A percentile compares a stretch with the other conserved stretches of the same genome.
phyloP scores from a whole-genome alignment of 169 alveolate species.

The Besnoitia besnoiti region DNA sequence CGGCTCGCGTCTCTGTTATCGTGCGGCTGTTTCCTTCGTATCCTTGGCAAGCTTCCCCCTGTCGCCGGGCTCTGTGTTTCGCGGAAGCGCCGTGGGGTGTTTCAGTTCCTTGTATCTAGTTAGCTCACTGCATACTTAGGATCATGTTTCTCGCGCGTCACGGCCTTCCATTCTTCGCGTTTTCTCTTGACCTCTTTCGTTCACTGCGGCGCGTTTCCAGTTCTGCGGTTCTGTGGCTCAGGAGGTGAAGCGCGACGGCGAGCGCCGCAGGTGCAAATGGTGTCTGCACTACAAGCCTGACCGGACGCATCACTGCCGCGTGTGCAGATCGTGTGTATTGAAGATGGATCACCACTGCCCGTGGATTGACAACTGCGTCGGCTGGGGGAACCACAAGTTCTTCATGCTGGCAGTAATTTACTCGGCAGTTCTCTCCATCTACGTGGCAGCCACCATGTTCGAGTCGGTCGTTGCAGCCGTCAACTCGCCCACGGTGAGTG shows the following conservation, averaged over 20 bases:
- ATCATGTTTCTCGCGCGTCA: too few species aligned
- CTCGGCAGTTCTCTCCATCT: constrained; percentile 75
- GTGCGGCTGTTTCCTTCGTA: too few species aligned
- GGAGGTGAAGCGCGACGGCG: constrained; percentile 88
- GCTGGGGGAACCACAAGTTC: constrained; percentile 86
- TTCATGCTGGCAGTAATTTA: constrained; percentile 81
- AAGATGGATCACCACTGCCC: constrained; percentile 92
- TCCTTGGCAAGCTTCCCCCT: too few species aligned
- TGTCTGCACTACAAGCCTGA: constrained; percentile 93
- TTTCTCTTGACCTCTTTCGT: too few species aligned
- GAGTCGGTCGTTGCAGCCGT: constrained; percentile 73
- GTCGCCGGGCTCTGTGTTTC: too few species aligned
- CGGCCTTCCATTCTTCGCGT: too few species aligned
- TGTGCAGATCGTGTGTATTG: constrained; percentile 84
- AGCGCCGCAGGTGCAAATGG: constrained; percentile 91
- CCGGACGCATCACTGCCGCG: constrained; percentile 90
- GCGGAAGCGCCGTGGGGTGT: too few species aligned
- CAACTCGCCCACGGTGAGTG: constrained; percentile 33
- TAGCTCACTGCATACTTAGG: too few species aligned
- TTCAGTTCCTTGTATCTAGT: too few species aligned
- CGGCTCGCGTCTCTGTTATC: too few species aligned
- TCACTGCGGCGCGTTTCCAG: too few species aligned
- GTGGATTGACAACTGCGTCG: constrained; percentile 89
- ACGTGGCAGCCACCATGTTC: constrained; percentile 76
- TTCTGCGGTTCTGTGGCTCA: too few species aligned